Base-by-base conservation (phyloP, 139 green algal genomes). In the Volvox reticuliferus region DNA sequence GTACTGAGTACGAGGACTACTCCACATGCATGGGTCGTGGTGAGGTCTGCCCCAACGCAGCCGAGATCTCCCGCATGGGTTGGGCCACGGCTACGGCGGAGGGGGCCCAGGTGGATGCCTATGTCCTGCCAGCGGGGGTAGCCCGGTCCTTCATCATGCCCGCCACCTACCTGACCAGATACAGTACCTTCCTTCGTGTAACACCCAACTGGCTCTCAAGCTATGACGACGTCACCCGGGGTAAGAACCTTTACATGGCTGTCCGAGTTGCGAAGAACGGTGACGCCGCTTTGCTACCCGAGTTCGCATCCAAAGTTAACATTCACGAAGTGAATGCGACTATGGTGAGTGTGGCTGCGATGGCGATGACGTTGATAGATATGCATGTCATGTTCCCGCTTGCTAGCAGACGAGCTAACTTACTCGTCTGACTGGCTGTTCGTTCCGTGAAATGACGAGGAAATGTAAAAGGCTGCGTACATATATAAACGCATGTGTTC, bases 281-380 rank as follows among this genome's bases (percentile, higher is more conserved):
- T 1, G 80, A 86, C 17, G 5, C 55, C 6, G 12, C 22, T 0
- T 32, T 86, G 28, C n/a, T n/a, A 5, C 5, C 80, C 17, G 16
- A 12, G 28, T 86, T 75, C 80, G 55, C 50, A 1, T 35, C 12
- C 13, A 71, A 71, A 28, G 44, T 86, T 44, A 86, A 86, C 80
- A 30, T 86, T n/a, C 80, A 86, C 50, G 80, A 86, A 30, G 80
- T 86, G 21, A 84, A 84, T 44, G 78, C 78, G 5, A 84, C 78
- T 1, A 84, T 84, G 78, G 78, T 81, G 33, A 24, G 75, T 61
- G 9, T 55, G 44, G 44, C 9, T 55, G 44, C 5, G n/a, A n/a
- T n/a, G 44, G 44, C 44, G 9, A 55, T 55, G 44, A 55, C 44
- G 44, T 55, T 55, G 44, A 55, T 55, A 55, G 44, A n/a, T 9